phyloP scores from a whole-genome alignment of 2,329 filamentous ascomycete genomes.

The Ampelomyces quisqualis region DNA sequence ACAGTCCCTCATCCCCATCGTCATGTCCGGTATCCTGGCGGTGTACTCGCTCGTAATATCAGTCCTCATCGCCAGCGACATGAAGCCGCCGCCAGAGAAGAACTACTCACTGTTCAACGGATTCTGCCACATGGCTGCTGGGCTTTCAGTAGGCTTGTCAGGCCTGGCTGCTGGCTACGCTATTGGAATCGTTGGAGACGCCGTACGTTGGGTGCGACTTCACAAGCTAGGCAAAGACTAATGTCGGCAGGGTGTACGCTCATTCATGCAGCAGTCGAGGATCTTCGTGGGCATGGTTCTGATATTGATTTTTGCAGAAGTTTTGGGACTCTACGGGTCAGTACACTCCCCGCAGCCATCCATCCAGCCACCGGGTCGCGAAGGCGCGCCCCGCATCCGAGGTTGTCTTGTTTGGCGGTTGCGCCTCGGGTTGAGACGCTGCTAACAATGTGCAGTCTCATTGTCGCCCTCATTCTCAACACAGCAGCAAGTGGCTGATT shows the following conservation, averaged over 20 bases:
- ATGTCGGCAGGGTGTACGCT: conserved; percentile 67
- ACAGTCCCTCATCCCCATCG: conserved; percentile 79
- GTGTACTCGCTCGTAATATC: conserved; percentile 97
- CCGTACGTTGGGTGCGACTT: conserved; percentile 53
- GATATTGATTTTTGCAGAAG: conserved; percentile 97
- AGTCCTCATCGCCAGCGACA: conserved; percentile 90
- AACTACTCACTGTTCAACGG: conserved; percentile 86
- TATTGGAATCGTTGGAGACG: conserved; percentile 93
- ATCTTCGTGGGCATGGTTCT: conserved; percentile 99
- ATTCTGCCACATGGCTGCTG: conserved; percentile 91
- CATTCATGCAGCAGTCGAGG: conserved; percentile 93
- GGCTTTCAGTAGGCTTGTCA: conserved; percentile 68
- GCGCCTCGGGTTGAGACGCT: background rate
- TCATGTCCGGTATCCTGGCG: conserved; percentile 99
- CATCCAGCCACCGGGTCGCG: no score
- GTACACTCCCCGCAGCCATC: conserved; percentile 32
- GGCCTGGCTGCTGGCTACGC: conserved; percentile 55
- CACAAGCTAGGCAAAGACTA: conserved; percentile 8
- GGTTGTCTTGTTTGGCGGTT: no score
- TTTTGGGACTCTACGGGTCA: conserved; percentile 93
- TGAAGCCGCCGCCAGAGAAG: conserved; percentile 67
- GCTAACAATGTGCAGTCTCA: conserved; percentile 62
- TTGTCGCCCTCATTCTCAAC: conserved; percentile 91
- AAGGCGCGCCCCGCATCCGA: no score
- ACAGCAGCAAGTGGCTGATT: conserved; percentile 71